Conservation (phyloP, 2,329 filamentous ascomycete genomes). For the Bipolaris zeicola region DNA sequence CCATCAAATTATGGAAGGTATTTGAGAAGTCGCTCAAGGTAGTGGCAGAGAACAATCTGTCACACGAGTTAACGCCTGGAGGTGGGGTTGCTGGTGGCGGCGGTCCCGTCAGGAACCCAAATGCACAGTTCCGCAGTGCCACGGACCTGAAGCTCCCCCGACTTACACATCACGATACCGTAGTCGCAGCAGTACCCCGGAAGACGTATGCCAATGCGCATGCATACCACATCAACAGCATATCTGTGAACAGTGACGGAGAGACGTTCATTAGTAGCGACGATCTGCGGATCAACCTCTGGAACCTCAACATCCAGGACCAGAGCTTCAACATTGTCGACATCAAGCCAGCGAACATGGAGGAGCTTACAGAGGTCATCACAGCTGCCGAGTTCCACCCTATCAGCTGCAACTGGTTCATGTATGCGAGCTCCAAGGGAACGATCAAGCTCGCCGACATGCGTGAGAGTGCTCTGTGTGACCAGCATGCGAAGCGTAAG, state of each 20-base stretch:
- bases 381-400: conserved; percentile 98
- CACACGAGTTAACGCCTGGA: conserved; percentile 85
- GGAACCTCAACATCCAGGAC: conserved; percentile 99
- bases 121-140: conserved; percentile 76
- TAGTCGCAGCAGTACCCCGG: conserved; percentile 93
- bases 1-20: conserved; percentile 99
- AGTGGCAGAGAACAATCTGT: conserved; percentile 97
- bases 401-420: conserved; percentile 98
- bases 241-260: conserved; percentile 99
- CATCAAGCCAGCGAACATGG: conserved; percentile 99
- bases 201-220: conserved; percentile 98
- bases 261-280: conserved; percentile 99
- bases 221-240: conserved; percentile 99
- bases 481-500: conserved; percentile 93
- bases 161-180: conserved; percentile 96
- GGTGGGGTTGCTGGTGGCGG: conserved; percentile 73
- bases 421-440: conserved; percentile 99
- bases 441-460: conserved; percentile 99
- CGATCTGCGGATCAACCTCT: conserved; percentile 95
- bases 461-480: conserved; percentile 94
- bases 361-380: conserved; percentile 98
- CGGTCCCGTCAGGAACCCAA: conserved; percentile 75
- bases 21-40: conserved; percentile 99
- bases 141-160: conserved; percentile 90
- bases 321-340: conserved; percentile 99